A percentile compares a stretch with the other conserved stretches of the same genome.
Conservation (phyloP, 305 asterid genomes). For the Rubia tinctorum region DNA sequence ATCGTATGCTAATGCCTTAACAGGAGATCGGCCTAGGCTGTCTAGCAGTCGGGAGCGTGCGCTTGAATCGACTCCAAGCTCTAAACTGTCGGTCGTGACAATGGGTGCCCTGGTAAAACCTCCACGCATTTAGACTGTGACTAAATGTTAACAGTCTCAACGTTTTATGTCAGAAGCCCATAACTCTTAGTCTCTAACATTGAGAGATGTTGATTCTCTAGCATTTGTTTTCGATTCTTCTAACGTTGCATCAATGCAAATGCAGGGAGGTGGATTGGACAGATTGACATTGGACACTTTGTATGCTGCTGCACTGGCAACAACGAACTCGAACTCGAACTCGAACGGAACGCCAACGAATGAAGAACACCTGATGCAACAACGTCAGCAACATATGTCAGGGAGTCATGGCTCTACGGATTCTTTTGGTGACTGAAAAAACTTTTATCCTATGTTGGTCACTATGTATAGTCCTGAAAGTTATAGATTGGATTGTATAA, state of each 20-base stretch:
- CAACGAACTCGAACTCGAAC: conserved; percentile 24
- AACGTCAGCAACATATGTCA: conserved; percentile 12
- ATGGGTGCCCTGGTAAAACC: background rate
- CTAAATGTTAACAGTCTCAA: too few species aligned
- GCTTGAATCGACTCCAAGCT: conserved; percentile 38
- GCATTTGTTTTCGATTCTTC: background rate
- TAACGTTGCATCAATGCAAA: conserved; percentile 7
- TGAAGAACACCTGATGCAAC: background rate
- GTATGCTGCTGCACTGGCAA: conserved; percentile 43
- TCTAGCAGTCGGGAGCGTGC: conserved; percentile 66
- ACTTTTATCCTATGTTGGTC: background rate
- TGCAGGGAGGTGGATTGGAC: conserved; percentile 51
- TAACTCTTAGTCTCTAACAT: too few species aligned
- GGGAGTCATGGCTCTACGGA: conserved; percentile 30
- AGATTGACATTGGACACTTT: conserved; percentile 61
- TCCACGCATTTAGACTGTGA: too few species aligned
- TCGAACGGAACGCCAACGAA: conserved; percentile 11
- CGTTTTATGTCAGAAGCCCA: too few species aligned
- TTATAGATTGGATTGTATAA: too few species aligned
- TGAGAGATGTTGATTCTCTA: background rate
- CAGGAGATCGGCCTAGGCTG: conserved; percentile 31
- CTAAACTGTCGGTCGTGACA: conserved; percentile 22
- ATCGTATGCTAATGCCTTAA: conserved; percentile 6
- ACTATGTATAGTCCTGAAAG: background rate
- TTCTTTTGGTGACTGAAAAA: conserved; percentile 33